Evolutionary conservation across 2,329 filamentous ascomycete species (phyloP), one percentile per base, ranked within the genome.

Genomic region (Dryadomyces quercivorus): DNA sequence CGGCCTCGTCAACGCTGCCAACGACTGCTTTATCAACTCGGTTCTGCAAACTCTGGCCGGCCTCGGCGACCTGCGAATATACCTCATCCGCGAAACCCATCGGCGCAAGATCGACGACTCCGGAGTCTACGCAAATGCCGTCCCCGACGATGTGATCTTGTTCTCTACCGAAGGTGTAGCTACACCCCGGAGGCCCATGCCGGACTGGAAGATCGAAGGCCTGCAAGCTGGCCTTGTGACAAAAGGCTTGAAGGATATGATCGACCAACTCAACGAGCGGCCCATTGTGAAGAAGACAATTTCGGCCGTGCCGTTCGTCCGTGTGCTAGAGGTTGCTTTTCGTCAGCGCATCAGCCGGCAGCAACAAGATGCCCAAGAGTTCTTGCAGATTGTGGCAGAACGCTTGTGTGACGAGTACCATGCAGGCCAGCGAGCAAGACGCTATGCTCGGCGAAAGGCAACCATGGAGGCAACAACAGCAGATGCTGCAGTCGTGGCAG

Each of bases 361-460:
- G 65, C 93, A 98, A 69, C 93, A 98, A 69, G 93, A 98, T 72
- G 93, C 93, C 12, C 93, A 98, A 65, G 93, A 98, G 67, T 96
- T 98, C 59, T 71, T 98, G 55, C 93, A 98, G 70, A 85, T 97
- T 51, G 85, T 98, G 13, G 86, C 89, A 2, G 92, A 98, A 71
- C 80, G 92, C 52, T 74, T 98, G 55, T 90, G 88, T 63, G 93
- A 98, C 64, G 93, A 98, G 69, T 95, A 96, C 63, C 84, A 94
- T 65, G 90, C 90, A 4, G 90, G 89, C 1, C 78, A 80, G 62
- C 80, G 85, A 64, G 90, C 88, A 13, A 77, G 91, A 59, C 72
- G 71, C 48, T 75, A 79, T 56, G 81, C 81, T 3, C 71, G 66
- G 50, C 68, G 60, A 61, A 66, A 60, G 56, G 67, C 59, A 48